phyloP scores from a whole-genome alignment of 176 grass and related monocot species.

The Bothriochloa decipiens region DNA sequence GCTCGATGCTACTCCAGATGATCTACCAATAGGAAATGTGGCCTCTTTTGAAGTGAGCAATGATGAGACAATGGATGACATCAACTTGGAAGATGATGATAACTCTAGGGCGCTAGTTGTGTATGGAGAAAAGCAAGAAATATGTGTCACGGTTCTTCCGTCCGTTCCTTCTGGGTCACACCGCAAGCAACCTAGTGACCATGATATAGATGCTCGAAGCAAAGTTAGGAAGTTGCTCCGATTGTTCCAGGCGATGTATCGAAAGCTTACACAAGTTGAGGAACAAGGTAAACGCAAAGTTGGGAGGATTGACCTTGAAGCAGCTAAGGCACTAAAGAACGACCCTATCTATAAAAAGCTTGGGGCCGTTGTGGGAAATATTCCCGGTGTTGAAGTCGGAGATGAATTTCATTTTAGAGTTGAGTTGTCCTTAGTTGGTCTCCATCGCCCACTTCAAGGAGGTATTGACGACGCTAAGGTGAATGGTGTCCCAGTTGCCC shows the following conservation, averaged over 20 bases:
- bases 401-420: conserved; percentile 80
- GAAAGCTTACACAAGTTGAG: conserved; percentile 62
- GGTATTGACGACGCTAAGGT: conserved; percentile 56
- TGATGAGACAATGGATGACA: conserved; percentile 31
- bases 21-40: background rate
- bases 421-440: conserved; percentile 65
- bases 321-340: conserved; percentile 43
- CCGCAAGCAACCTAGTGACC: conserved; percentile 9
- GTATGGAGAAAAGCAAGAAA: conserved; percentile 6
- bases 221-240: conserved; percentile 59
- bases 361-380: conserved; percentile 46
- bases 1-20: background rate
- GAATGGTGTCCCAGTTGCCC: conserved; percentile 44
- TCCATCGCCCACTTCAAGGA: conserved; percentile 61
- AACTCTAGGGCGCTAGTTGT: conserved; percentile 44
- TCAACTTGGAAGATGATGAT: conserved; percentile 20
- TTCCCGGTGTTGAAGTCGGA: conserved; percentile 71
- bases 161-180: conserved; percentile 42
- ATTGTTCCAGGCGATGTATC: conserved; percentile 51
- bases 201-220: conserved; percentile 45
- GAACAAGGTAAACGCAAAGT: conserved; percentile 44
- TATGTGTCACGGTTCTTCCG: conserved; percentile 51
- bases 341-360: conserved; percentile 46
- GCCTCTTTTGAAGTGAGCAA: background rate
- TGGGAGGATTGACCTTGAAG: conserved; percentile 49